Evolutionary conservation across 2,329 filamentous ascomycete genomes (phyloP), one percentile per base, ranked within the genome.

Genomic region (Cladophialophora yegresii): DNA sequence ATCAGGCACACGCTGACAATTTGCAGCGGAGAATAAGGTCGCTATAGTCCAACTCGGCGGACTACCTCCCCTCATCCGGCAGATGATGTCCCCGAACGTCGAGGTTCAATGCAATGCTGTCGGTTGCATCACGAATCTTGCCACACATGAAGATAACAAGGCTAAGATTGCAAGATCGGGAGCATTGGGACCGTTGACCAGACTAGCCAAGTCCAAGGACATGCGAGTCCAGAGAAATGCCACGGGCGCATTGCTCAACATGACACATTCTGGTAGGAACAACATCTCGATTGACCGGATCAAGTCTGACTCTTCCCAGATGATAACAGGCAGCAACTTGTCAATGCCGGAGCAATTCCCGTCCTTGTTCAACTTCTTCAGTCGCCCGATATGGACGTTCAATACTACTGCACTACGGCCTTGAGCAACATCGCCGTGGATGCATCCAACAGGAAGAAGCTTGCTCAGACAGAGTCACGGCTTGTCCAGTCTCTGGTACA

Each of bases 91-190:
- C 62, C 86, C 89, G 54, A 99, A 99, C 73, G 95, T 99, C 71
- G 95, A 99, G 77, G 95, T 99, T 28, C 95, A 99, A 79, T 99
- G 95, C 83, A 99, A 99, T 77, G 95, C 95, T 50, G 95, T 99
- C 66, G 95, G 95, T 58, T 99, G 95, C 81, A 99, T 99, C 77
- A 99, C 95, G 53, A 99, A 99, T 75, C 81, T 99, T 62, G 95
- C 95, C 61, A 99, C 95, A 2, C 95, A 99, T 74, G 95, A 99
- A 80, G 95, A 98, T 72, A 99, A 99, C 81, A 99, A 99, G 81
- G 93, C 95, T 64, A 97, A 96, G 81, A 99, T 99, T 77, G 95
- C 95, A 71, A 87, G 92, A 67, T 99, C 95, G 3, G 95, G 95
- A 64, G 95, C 95, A 61, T 83, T 99, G 62, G 91, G 90, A 7